These are phyloP conservation scores for Fraxinus nigra DNA, from an alignment of 305 asterid genomes.

Conservation along the genomic window DNA sequence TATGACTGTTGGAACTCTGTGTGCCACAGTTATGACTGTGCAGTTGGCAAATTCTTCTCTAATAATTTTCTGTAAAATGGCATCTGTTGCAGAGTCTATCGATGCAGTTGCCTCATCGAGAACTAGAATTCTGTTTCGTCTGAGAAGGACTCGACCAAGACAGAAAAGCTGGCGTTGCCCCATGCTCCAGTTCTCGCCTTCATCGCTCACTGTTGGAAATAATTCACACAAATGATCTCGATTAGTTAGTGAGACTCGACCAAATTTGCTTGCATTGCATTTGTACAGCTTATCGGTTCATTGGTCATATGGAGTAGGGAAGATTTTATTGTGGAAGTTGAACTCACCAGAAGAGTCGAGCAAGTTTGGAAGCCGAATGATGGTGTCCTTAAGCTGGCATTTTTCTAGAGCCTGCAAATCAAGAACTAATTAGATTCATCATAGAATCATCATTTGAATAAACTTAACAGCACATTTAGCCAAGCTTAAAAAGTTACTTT, in stretches of 20 bases:
- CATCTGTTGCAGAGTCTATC: conserved; percentile 71
- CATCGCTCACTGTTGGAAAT: conserved; percentile 57
- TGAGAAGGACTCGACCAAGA: conserved; percentile 67
- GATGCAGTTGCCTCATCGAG: conserved; percentile 85
- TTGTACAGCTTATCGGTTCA: background rate
- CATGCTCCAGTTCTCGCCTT: conserved; percentile 89
- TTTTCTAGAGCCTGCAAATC: conserved; percentile 61
- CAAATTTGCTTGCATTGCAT: background rate
- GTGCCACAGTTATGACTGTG: conserved; percentile 69
- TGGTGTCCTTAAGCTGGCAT: conserved; percentile 70
- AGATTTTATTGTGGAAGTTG: background rate
- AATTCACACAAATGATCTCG: background rate
- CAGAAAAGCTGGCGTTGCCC: conserved; percentile 87
- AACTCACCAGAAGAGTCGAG: conserved; percentile 65
- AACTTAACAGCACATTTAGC: too few relatives aligned
- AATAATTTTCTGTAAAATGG: conserved; percentile 63
- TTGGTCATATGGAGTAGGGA: background rate
- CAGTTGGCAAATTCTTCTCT: conserved; percentile 62
- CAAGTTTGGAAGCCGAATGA: conserved; percentile 58
- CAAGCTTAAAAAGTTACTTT: background rate
- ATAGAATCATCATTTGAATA: background rate
- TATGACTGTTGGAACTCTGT: conserved; percentile 77
- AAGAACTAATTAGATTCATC: background rate
- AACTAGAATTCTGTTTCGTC: conserved; percentile 58
- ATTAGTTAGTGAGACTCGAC: background rate